phyloP scores from a whole-genome alignment of 768 basidiomycete species.

The Boletus rufocinnamomeus region DNA sequence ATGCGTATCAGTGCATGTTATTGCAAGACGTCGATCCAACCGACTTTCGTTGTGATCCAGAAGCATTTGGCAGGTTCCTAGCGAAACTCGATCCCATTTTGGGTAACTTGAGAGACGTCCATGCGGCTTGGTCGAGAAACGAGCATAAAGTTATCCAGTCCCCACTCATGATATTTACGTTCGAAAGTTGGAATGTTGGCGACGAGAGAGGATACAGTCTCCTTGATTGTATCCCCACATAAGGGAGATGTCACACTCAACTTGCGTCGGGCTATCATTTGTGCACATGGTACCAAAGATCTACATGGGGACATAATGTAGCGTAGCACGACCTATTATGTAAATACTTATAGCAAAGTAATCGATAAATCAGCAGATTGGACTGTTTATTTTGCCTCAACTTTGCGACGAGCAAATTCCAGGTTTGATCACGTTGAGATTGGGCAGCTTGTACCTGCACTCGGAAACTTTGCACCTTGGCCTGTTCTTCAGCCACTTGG shows the following conservation, averaged over 20 bases:
- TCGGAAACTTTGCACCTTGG: slow-evolving; percentile 1
- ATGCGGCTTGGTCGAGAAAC: slow-evolving; percentile 32
- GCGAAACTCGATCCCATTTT: slow-evolving; percentile 47
- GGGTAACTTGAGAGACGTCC: slow-evolving; percentile 48
- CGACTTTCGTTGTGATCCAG: slow-evolving; percentile 44
- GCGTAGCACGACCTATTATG: neutral
- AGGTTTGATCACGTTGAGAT: slow-evolving; percentile 9
- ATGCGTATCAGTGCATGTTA: slow-evolving; percentile 40
- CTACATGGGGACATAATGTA: neutral
- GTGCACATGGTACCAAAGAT: no score
- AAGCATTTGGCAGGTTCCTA: slow-evolving; percentile 40
- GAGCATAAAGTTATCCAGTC: slow-evolving; percentile 24
- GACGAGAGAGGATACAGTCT: slow-evolving; percentile 26
- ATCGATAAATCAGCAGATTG: neutral
- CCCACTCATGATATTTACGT: slow-evolving; percentile 28
- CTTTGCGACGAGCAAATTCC: slow-evolving; percentile 12
- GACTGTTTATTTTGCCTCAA: slow-evolving; percentile 3
- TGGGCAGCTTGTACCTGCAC: slow-evolving; percentile 5
- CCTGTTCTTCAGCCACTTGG: no score
- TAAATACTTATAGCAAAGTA: neutral
- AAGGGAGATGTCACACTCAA: neutral
- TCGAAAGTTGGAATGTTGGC: slow-evolving; percentile 33
- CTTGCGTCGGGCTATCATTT: neutral
- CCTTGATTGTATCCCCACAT: slow-evolving; percentile 18
- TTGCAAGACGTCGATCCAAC: slow-evolving; percentile 47